Percentiles rank a stretch among this genome's conserved stretches.
Evolutionary conservation across 139 green algal genomes (phyloP).

Genomic region (Marvania coccoides): DNA sequence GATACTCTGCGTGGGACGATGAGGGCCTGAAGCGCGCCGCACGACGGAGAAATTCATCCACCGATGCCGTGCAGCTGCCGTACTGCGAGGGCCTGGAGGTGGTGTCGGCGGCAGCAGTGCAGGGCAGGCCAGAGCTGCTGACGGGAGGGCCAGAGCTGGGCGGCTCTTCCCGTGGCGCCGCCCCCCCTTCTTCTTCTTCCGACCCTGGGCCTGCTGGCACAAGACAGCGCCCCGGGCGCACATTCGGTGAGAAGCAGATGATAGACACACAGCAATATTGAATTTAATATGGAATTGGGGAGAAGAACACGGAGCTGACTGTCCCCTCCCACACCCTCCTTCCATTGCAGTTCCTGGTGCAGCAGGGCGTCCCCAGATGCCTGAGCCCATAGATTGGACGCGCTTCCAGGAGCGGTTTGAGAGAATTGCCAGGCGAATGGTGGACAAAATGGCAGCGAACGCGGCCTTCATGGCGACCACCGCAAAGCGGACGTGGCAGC

Average conservation of each 20-base stretch:
- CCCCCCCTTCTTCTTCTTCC: background rate
- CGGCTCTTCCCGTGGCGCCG: background rate
- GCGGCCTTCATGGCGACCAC: constrained; percentile 11
- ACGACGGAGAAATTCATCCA: background rate
- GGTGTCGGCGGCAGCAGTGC: constrained; percentile 20
- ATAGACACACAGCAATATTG: background rate
- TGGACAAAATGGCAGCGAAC: constrained; percentile 26
- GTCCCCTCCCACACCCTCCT: background rate
- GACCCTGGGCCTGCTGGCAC: background rate
- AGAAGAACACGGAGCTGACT: too few species aligned
- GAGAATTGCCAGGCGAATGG: constrained; percentile 15
- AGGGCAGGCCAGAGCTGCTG: constrained; percentile 10
- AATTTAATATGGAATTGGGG: too few species aligned
- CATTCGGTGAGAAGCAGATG: background rate
- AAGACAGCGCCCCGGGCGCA: constrained; percentile 12
- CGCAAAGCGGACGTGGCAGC: constrained; percentile 11
- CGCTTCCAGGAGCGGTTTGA: constrained; percentile 22
- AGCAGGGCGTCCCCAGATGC: background rate
- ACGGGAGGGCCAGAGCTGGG: constrained; percentile 8
- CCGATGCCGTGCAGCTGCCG: constrained; percentile 19
- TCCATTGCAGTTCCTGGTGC: constrained; percentile 2
- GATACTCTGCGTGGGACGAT: constrained; percentile 24
- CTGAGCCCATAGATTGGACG: constrained; percentile 9
- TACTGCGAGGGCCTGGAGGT: constrained; percentile 35
- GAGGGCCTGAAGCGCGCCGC: constrained; percentile 17